A percentile compares a stretch with the other conserved stretches of the same genome.
Evolutionary conservation across 2,329 filamentous ascomycete genomes (phyloP).

Genomic region (Atkinsonella texensis): DNA sequence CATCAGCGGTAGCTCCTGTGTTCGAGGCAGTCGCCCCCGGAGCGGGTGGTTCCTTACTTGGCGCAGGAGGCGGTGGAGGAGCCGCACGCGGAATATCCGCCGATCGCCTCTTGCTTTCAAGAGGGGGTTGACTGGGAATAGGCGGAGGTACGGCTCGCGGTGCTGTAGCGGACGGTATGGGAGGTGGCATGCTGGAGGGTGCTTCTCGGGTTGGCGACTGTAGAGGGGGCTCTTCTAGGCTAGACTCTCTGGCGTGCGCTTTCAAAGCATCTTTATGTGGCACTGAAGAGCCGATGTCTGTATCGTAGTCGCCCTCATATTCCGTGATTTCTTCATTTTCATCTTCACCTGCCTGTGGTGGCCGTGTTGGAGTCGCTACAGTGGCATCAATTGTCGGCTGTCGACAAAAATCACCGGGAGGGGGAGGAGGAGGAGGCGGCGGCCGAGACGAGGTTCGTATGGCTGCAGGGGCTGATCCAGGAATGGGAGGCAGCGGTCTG

Average conservation of each 20-base stretch:
- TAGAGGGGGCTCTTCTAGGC: slow-evolving; percentile 58
- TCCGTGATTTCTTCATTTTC: slow-evolving; percentile 75
- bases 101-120: slow-evolving; percentile 46
- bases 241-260: slow-evolving; percentile 64
- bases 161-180: slow-evolving; percentile 39
- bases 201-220: slow-evolving; percentile 38
- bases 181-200: slow-evolving; percentile 39
- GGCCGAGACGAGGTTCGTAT: slow-evolving; percentile 44
- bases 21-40: slow-evolving; percentile 1
- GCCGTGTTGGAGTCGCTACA: slow-evolving; percentile 28
- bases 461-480: slow-evolving; percentile 35
- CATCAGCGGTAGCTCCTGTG: slow-evolving; percentile 23
- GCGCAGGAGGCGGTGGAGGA: slow-evolving; percentile 47
- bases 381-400: slow-evolving; percentile 47
- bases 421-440: slow-evolving; percentile 53
- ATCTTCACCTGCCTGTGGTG: slow-evolving; percentile 40
- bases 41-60: slow-evolving; percentile 15
- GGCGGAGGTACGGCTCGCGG: slow-evolving; percentile 54
- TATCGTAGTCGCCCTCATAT: slow-evolving; percentile 96
- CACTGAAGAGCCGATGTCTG: slow-evolving; percentile 88
- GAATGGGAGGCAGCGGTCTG: slow-evolving; percentile 48
- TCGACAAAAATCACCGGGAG: slow-evolving; percentile 34
- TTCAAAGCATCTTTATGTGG: slow-evolving; percentile 90
- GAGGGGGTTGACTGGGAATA: slow-evolving; percentile 47
- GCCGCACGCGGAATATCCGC: slow-evolving; percentile 58